Base-by-base conservation (phyloP, 1,284 basidiomycete species). In the Trichosporon sp. region DNA sequence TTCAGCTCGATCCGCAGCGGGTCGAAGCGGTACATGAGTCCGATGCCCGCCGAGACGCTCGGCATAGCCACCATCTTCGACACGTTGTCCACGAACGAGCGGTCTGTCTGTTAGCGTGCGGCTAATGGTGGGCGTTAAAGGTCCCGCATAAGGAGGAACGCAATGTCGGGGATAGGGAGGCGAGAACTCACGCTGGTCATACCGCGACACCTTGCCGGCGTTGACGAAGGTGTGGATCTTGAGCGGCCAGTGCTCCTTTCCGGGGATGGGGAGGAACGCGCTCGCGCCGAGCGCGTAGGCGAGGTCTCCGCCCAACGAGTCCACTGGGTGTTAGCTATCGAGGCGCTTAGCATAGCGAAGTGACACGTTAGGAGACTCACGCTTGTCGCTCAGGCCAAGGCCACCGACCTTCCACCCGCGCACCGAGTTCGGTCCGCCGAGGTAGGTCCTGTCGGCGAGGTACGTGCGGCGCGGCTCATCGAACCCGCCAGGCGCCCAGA, bases 401-500 rank as follows among this genome's bases (percentile, higher is more conserved):
- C 90, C 88, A 76, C 94, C 95, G 31, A 89, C 86, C 69, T 88
- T 89, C 86, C 98, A 98, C 71, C 91, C 90, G 29, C 97, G 86
- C 2, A 99, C 86, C 63, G 89, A 92, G n/a, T 91, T 89, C 0
- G 97, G 95, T 0, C 96, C 97, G 31, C 96, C 97, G 0, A 98
- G 87, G 75, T 96, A 95, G 80, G 95, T 96, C 4, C 93, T 88
- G 82, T 99, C 97, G 0, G 82, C 38, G 87, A 88, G 78, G 92
- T 91, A 64, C 87, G 86, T 29, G 42, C 70, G 56, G 21, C 64
- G 63, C 1, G 65, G 68, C 12, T 64, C 64, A 8, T 35, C 53
- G 29, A 64, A 53, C 12, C 62, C 21, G 0, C 68, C 67, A 9
- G 63, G 35, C 25, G 70, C 64, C 71, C 71, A 79, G 38, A 82